A percentile compares a stretch with the other conserved stretches of the same genome.
Evolutionary conservation across 2,329 filamentous ascomycete genomes (phyloP).

Genomic region (Xylaria hypoxylon): DNA sequence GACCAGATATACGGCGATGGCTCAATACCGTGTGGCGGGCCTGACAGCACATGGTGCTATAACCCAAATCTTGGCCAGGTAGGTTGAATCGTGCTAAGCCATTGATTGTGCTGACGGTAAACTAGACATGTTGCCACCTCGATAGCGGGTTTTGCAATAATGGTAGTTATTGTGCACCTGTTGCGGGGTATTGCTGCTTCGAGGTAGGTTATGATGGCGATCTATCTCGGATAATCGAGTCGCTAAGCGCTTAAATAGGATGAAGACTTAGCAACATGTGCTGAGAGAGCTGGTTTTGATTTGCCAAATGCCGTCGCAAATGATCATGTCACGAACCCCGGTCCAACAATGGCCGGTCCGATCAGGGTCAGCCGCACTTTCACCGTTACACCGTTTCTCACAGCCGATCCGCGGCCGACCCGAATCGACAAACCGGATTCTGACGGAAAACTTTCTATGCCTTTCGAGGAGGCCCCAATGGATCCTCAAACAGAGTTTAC

Average conservation of each 20-base stretch:
- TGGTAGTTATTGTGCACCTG: constrained; percentile 54
- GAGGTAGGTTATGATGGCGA: constrained; percentile 47
- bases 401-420: constrained; percentile 29
- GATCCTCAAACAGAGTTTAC: not conserved
- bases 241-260: constrained; percentile 45
- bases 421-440: constrained; percentile 10
- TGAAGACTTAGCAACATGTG: constrained; percentile 53
- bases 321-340: constrained; percentile 20
- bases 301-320: constrained; percentile 43
- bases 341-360: constrained; percentile 18
- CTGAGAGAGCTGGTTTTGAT: constrained; percentile 51
- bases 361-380: constrained; percentile 36
- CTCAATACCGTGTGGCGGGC: constrained; percentile 50
- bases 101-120: constrained; percentile 27
- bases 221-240: constrained; percentile 6
- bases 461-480: not conserved
- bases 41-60: constrained; percentile 51
- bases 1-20: constrained; percentile 51
- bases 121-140: constrained; percentile 52
- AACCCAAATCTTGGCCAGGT: constrained; percentile 53
- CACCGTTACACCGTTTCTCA: constrained; percentile 43
- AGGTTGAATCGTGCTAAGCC: constrained; percentile 27
- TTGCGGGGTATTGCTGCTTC: constrained; percentile 54
- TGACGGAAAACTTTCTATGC: not conserved
- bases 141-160: constrained; percentile 53